Evolutionary conservation across 2,329 filamentous ascomycete genomes (phyloP), one percentile per base, ranked within the genome.

Genomic region (Aspergillus sp.): DNA sequence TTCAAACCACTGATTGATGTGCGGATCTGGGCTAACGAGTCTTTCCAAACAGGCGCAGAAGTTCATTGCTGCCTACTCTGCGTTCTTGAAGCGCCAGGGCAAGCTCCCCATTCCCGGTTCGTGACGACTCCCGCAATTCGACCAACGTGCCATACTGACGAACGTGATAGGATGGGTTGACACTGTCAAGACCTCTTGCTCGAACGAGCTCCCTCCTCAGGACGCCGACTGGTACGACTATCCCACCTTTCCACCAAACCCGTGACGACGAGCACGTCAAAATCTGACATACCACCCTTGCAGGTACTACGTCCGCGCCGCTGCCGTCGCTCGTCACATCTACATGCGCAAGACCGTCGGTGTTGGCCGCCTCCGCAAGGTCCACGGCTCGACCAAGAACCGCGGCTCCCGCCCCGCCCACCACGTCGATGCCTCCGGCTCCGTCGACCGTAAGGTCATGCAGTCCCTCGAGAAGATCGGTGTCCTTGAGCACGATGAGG

Each of bases 301-400:
- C 45, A 82, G 80, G 80, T 87, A 83, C 82, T 88, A 88, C 81
- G 76, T 86, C 76, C 92, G 94, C 74, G 92, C 93, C 71, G 94
- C 94, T 69, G 86, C 93, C 65, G 88, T 99, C 75, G 94, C 94
- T 73, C 91, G 92, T 74, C 93, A 97, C 84, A 87, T 99, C 83
- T 99, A 99, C 85, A 84, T 99, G 78, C 89, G 94, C 82, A 99
- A 99, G 86, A 96, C 92, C 61, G 92, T 99, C 75, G 94, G 94
- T 84, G 90, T 99, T 68, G 94, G 94, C 80, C 91, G 94, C 74
- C 87, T 99, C 69, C 89, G 93, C 79, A 96, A 95, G 83, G 89
- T 88, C 64, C 94, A 99, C 86, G 94, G 91, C 71, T 88, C 85
- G 68, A 88, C 89, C 82, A 96, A 95, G 87, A 99, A 97, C 88